These are phyloP conservation scores for Suhomyces faveliae DNA, from an alignment of 805 yeast species.

Conservation along the genomic window DNA sequence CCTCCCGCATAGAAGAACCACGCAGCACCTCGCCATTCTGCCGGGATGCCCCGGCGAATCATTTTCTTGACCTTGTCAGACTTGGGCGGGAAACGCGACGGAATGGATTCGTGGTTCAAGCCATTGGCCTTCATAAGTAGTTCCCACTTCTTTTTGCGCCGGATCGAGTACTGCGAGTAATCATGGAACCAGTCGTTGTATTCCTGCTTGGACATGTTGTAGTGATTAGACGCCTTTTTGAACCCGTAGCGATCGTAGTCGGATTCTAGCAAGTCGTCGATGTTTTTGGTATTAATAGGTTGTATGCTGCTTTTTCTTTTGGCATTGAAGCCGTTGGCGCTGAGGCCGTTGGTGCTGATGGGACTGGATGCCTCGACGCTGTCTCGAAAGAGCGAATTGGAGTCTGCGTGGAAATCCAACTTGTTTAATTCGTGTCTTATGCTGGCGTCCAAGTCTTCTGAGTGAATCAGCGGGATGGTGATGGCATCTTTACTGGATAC, in stretches of 20 bases:
- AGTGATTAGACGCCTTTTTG: conserved; percentile 57
- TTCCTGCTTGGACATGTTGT: conserved; percentile 45
- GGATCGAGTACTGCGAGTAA: conserved; percentile 60
- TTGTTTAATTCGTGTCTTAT: conserved; percentile 3
- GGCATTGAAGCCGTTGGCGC: background rate
- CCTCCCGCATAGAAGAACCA: conserved; percentile 97
- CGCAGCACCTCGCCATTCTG: conserved; percentile 95
- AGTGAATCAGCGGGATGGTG: background rate
- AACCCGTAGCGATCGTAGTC: conserved; percentile 79
- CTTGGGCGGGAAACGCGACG: conserved; percentile 70
- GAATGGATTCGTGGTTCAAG: conserved; percentile 40
- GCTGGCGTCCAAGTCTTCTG: conserved; percentile 1
- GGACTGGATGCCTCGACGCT: background rate
- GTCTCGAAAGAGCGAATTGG: background rate
- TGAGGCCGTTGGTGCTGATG: background rate
- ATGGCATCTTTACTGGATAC: background rate
- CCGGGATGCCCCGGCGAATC: conserved; percentile 89
- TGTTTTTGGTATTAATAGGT: conserved; percentile 2
- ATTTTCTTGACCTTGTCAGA: conserved; percentile 78
- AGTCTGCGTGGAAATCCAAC: conserved; percentile 4
- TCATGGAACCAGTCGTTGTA: conserved; percentile 76
- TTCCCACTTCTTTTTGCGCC: conserved; percentile 79
- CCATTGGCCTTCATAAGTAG: conserved; percentile 67
- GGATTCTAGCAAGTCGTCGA: conserved; percentile 5
- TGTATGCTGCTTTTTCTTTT: conserved; percentile 1